Percentiles rank a stretch among this genome's conserved stretches.
These are phyloP conservation scores for Phoenix dactylifera DNA, from an alignment of 176 grass and related monocot species.

Conservation along the genomic window DNA sequence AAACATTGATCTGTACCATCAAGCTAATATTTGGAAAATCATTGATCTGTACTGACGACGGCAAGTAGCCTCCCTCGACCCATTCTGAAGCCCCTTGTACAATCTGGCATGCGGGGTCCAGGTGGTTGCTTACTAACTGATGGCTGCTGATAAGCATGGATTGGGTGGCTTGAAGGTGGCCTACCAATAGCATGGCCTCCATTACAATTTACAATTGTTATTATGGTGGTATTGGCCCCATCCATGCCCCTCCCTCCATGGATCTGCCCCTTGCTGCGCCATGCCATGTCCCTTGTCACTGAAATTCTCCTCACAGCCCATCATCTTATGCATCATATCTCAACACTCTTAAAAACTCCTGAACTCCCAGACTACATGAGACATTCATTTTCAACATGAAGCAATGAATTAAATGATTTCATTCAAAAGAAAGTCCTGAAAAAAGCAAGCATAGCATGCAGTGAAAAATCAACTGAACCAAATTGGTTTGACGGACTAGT, in stretches of 20 bases:
- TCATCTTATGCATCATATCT: not conserved
- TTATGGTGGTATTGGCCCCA: slow-evolving; percentile 36
- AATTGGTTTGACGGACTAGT: no score
- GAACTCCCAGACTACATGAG: no score
- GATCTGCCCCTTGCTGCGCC: slow-evolving; percentile 39
- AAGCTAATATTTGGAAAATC: not conserved
- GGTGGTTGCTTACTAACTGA: slow-evolving; percentile 51
- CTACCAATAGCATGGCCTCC: slow-evolving; percentile 11
- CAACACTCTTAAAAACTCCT: not conserved
- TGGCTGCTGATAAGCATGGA: slow-evolving; percentile 23
- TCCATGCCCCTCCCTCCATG: slow-evolving; percentile 45
- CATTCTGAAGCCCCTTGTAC: slow-evolving; percentile 62
- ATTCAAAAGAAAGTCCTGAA: no score
- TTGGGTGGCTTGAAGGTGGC: slow-evolving; percentile 27
- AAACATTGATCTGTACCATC: no score
- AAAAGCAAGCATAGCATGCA: no score
- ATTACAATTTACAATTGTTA: slow-evolving; percentile 35
- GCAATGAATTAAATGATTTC: no score
- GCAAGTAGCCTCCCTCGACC: slow-evolving; percentile 57
- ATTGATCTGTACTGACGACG: slow-evolving; percentile 6
- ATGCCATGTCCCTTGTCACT: slow-evolving; percentile 32
- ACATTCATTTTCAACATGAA: no score
- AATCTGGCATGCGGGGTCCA: slow-evolving; percentile 77
- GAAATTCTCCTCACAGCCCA: slow-evolving; percentile 38
- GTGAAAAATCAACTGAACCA: no score